Base-by-base conservation (phyloP, 2,329 filamentous ascomycete genomes). In the Trichoderma breve region DNA sequence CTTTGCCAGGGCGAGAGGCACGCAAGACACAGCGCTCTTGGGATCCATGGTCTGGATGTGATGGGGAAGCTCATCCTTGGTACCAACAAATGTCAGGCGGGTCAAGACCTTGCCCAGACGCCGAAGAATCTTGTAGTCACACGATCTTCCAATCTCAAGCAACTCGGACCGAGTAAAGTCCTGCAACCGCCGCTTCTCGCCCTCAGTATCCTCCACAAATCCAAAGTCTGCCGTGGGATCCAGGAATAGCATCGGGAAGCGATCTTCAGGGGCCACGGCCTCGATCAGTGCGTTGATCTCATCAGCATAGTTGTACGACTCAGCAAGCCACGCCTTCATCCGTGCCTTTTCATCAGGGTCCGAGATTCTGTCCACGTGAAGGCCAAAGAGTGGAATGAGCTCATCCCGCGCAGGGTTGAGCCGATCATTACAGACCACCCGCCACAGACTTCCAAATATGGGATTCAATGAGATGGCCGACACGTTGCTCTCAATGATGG, bases 121-220 rank as follows among this genome's bases (percentile, higher is more conserved):
- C 14, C 82, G 82, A 2, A 87, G 80, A 63, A 87, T 84, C 3
- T 78, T 79, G 64, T 82, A 79, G 65, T 87, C 82, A 75, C 86
- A 88, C 0, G 85, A 87, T 14, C 85, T 80, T 8, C 84, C 84
- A 72, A 88, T 86, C 70, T 87, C 86, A 1, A 87, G 79, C 12
- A 87, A 80, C 64, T 87, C 85, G 0, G 79, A 80, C 12, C 84
- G 81, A 1, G 82, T 82, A 71, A 87, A 83, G 3, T 78, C 72
- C 7, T 80, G 79, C 24, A 81, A 71, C 0, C 78, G 75, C 5
- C 76, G 74, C 6, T 74, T 73, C 2, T 74, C 73, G 0, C 61
- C 47, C 1, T 70, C 70, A 6, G 72, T 47, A 2, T 78, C 76
- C 0, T 76, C 71, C 1, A 53, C 62, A 4, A 74, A 21, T 1